Base-by-base conservation (phyloP, 2,329 filamentous ascomycete species). In the Fusarium sp. region DNA sequence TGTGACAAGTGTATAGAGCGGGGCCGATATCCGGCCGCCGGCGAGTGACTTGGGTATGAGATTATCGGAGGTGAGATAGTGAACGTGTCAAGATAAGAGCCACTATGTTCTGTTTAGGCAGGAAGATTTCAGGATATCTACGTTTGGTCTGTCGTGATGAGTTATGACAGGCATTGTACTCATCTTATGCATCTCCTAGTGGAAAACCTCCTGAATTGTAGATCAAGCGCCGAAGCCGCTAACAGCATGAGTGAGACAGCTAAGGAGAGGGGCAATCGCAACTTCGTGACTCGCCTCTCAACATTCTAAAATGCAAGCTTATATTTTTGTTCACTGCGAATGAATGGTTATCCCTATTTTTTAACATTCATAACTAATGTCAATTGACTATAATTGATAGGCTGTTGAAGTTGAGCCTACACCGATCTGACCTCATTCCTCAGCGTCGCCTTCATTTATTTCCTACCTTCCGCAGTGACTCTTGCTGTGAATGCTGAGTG, bases 1-100 rank as follows among this genome's bases (percentile, higher is more conserved):
- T 42, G 67, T 69, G 67, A 67, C 33, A 16, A 53, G 34, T 59
- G 61, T 57, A 65, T 58, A n/a, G 23, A 61, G 62, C 57, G 62
- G 66, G 62, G 54, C 57, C 16, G 31, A 38, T 36, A 53, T 49
- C 61, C 27, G 56, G 36, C 36, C 36, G 36, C 36, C 36, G 36
- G 29, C 14, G 44, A 33, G 31, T 4, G 51, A 16, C 50, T 51
- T 18, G 11, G n/a, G 46, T 18, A 51, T 9, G n/a, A 34, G 11
- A 14, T 33, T 34, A 33, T 53, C n/a, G 25, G 49, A 53, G 49
- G 10, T 13, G 18, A 10, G 16, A 27, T 46, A 46, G 42, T 46
- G 42, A n/a, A 25, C 18, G 38, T 4, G 38, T 42, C 18, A 42
- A 46, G 42, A 46, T 46, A 46, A 46, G 20, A 25, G 18, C 11